Conservation (phyloP, 208 protist genomes). For the Endotrypanum monterogeii region DNA sequence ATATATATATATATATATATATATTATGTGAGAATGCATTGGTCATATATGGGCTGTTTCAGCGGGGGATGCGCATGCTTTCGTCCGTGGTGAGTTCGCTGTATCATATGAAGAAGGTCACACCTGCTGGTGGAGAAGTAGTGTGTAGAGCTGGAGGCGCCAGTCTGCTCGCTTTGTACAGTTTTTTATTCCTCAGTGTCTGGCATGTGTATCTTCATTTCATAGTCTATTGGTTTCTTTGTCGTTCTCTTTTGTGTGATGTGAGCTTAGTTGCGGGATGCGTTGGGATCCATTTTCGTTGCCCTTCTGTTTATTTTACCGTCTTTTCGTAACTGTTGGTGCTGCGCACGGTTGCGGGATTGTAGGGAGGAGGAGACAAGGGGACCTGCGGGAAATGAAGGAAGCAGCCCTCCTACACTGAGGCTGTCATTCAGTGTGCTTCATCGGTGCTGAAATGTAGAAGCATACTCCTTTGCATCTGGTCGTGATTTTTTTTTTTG, state of each 20-base stretch:
- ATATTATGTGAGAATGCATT: neutral
- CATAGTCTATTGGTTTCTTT: neutral
- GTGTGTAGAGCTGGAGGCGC: neutral
- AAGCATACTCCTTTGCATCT: neutral
- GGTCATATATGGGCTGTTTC: neutral
- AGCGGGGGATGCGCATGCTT: neutral
- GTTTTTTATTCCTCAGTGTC: neutral
- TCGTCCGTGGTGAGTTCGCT: neutral
- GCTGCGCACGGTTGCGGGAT: neutral
- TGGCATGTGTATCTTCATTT: neutral
- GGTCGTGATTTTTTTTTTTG: constrained; percentile 3
- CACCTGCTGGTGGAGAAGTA: neutral
- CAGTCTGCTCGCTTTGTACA: neutral
- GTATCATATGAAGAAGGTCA: neutral
- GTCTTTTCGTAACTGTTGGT: neutral
- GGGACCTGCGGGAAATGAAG: neutral
- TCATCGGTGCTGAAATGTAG: neutral
- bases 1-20: too few relatives aligned
- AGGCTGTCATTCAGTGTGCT: neutral
- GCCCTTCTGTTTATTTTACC: neutral
- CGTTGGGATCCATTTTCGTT: neutral
- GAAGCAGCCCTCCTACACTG: neutral
- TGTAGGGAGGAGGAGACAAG: neutral
- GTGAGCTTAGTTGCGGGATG: neutral
- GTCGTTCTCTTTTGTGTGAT: neutral